Percentiles rank a stretch among this genome's conserved stretches.
These are phyloP conservation scores for Biscutella auriculata DNA, from an alignment of 441 rosid species.

Conservation along the genomic window DNA sequence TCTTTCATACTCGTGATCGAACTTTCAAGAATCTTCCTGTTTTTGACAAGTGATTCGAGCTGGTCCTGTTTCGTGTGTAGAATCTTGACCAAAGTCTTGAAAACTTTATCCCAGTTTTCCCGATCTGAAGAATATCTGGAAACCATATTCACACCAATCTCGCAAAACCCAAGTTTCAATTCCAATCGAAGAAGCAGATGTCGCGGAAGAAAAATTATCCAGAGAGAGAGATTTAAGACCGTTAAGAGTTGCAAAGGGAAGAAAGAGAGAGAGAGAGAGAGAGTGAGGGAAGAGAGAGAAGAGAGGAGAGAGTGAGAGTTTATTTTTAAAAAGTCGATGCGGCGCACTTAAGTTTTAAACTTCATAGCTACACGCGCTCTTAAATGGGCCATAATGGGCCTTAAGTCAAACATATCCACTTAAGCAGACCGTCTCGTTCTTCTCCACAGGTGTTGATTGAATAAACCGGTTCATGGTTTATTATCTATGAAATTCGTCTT, in stretches of 20 bases:
- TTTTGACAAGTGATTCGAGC: constrained; percentile 41
- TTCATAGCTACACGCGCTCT: background rate
- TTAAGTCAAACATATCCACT: background rate
- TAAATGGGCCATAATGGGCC: background rate
- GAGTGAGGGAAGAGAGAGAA: too few species aligned
- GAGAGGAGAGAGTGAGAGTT: background rate
- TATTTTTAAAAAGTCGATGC: background rate
- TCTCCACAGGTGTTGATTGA: background rate
- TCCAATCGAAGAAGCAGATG: background rate
- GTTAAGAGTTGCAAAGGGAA: constrained; percentile 14
- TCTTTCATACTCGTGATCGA: constrained; percentile 31
- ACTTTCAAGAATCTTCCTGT: constrained; percentile 50
- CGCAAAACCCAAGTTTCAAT: background rate
- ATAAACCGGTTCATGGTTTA: background rate
- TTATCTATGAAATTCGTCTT: background rate
- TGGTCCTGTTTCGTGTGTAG: constrained; percentile 49
- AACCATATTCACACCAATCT: constrained; percentile 23
- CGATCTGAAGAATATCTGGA: constrained; percentile 32
- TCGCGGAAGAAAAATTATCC: background rate
- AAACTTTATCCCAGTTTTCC: constrained; percentile 46
- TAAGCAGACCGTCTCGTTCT: background rate
- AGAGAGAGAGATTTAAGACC: constrained; percentile 19
- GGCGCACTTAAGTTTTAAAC: background rate
- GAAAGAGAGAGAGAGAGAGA: background rate
- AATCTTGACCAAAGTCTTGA: constrained; percentile 38